Evolutionary conservation across 331 rosid species (phyloP), one percentile per base, ranked within the genome.

Genomic region (Malus hybrid): DNA sequence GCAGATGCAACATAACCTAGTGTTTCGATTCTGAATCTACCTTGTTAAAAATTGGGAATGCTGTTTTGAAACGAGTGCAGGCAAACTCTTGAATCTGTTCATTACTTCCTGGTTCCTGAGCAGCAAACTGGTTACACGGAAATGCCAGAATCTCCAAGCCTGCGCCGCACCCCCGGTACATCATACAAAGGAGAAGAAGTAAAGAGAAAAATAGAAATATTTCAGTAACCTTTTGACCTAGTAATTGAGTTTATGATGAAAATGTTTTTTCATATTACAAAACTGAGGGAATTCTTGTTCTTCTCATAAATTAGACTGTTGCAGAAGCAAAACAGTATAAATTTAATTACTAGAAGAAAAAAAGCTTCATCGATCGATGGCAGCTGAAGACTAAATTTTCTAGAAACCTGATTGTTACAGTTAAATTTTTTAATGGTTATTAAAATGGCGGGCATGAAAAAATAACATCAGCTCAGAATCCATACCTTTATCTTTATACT

Each of bases 71-170:
- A 81, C 85, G 88, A 36, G 89, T 90, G 72, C 96, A 90, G 67
- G 83, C 96, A 28, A 87, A 90, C 33, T 92, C 90, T 56, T 68
- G 22, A 29, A 89, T 87, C 80, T 92, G 84, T 72, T 84, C 88
- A 74, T 85, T 90, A 60, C 76, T 87, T 72, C 92, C 97, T 1
- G 96, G 97, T 78, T 92, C 96, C 65, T 92, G 83, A 34, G 71
- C 88, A 1, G 87, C 88, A 84, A 92, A 92, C 74, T 92, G 96
- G 69, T 92, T 92, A 60, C 93, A 90, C 7, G 93, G 96, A 80
- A 92, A 92, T 24, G 92, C 97, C 82, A 91, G 85, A 63, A 93
- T 84, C 80, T 91, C 93, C 32, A 93, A 71, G 42, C 97, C 97
- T 89, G 83, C 9, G 69, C 48, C 15, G 20, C 29, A 11, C 77